Conservation (phyloP, 2,329 filamentous ascomycete species). For the Fusarium nelsonii region DNA sequence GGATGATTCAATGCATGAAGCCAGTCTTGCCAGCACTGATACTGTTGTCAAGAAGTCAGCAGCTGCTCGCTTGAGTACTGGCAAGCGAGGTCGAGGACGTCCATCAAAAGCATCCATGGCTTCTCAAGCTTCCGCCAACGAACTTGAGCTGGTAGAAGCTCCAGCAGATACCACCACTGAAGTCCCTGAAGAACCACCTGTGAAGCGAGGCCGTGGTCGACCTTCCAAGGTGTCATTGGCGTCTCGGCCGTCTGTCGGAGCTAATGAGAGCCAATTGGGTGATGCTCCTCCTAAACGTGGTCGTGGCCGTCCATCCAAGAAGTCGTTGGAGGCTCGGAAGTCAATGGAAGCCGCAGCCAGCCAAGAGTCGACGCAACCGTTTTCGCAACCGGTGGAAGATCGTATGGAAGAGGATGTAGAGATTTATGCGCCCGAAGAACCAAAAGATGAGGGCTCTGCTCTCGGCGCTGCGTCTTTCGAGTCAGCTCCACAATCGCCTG, state of each 20-base stretch:
- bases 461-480: constrained; percentile 40
- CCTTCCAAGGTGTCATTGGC: constrained; percentile 51
- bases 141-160: constrained; percentile 42
- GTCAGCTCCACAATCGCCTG: constrained; percentile 34
- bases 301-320: constrained; percentile 51
- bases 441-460: constrained; percentile 24
- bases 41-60: constrained; percentile 57
- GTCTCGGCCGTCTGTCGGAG: constrained; percentile 41
- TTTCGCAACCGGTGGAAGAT: constrained; percentile 32
- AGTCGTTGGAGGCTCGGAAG: constrained; percentile 47
- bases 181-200: constrained; percentile 30
- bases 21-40: constrained; percentile 57
- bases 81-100: constrained; percentile 49
- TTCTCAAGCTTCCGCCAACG: constrained; percentile 45
- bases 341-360: constrained; percentile 36
- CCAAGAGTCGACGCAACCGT: constrained; percentile 31
- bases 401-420: constrained; percentile 37
- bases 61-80: constrained; percentile 29
- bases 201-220: constrained; percentile 50
- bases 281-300: constrained; percentile 48
- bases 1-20: constrained; percentile 51
- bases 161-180: constrained; percentile 27
- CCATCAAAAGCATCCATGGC: constrained; percentile 50
- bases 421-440: constrained; percentile 26
- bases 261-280: constrained; percentile 38